Percentiles rank a stretch among this genome's conserved stretches.
Evolutionary conservation across 169 alveolate species (phyloP).

Genomic region (Sarcocystis neurona): DNA sequence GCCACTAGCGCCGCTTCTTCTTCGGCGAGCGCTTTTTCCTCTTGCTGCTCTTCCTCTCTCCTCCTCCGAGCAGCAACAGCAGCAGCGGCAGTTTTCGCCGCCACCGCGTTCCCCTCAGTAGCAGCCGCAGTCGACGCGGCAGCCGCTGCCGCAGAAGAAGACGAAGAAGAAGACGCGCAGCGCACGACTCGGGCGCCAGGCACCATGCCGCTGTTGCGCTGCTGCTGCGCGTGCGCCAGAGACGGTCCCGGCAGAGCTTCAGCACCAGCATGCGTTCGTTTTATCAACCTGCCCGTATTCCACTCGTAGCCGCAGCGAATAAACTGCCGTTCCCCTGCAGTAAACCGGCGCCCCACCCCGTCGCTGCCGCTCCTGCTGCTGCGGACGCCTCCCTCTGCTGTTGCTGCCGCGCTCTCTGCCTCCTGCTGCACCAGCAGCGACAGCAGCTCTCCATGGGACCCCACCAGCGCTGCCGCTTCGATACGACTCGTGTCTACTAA

Average conservation of each 20-base stretch:
- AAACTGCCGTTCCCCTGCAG: not conserved
- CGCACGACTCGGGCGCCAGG: no score
- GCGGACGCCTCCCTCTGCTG: no score
- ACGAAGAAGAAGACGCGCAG: no score
- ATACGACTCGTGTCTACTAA: slow-evolving; percentile 21
- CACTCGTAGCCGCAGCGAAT: slow-evolving; percentile 6
- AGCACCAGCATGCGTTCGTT: slow-evolving; percentile 9
- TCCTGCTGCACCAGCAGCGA: not conserved
- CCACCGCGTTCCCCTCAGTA: not conserved
- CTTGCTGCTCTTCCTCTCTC: not conserved
- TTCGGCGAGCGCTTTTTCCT: not conserved
- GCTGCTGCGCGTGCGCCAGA: not conserved
- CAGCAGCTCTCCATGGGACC: not conserved
- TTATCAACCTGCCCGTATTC: not conserved
- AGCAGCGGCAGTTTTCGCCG: not conserved
- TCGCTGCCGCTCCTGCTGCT: no score
- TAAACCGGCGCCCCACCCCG: not conserved
- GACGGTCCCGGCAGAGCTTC: slow-evolving; percentile 11
- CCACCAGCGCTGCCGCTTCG: not conserved
- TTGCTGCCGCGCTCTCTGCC: not conserved
- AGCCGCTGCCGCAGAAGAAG: no score
- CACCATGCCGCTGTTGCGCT: not conserved
- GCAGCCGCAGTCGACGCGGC: not conserved
- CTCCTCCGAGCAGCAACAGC: no score
- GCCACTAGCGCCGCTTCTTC: not conserved